Percentiles rank a stretch among this genome's conserved stretches.
Conservation (phyloP, 305 asterid genomes). For the Salvia sclarea region DNA sequence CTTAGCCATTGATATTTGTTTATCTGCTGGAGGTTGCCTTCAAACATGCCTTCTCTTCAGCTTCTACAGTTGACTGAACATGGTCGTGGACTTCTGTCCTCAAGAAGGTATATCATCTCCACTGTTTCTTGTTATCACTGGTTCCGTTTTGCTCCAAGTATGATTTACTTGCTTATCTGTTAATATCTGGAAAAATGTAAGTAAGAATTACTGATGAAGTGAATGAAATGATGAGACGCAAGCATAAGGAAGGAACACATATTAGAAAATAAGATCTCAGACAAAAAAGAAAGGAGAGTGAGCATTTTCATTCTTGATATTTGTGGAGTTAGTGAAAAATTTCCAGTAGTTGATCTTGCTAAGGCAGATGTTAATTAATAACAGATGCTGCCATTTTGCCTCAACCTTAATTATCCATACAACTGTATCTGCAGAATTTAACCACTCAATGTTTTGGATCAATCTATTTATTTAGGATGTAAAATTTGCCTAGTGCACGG, state of each 20-base stretch:
- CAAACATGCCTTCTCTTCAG: constrained; percentile 91
- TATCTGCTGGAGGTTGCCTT: constrained; percentile 44
- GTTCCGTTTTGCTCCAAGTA: not conserved
- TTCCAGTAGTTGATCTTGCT: constrained; percentile 15
- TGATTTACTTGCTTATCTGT: not conserved
- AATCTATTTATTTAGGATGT: not conserved
- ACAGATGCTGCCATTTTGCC: not conserved
- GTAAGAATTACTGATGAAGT: constrained; percentile 15
- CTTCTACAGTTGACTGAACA: constrained; percentile 93
- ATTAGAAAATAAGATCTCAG: constrained; percentile 2
- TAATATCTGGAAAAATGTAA: constrained; percentile 18
- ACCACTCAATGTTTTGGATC: not conserved
- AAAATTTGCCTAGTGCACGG: not conserved
- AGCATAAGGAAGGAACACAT: not conserved
- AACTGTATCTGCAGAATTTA: not conserved
- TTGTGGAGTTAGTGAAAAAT: constrained; percentile 3
- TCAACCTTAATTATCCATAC: too few species aligned
- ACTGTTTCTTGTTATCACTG: constrained; percentile 10
- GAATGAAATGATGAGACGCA: not conserved
- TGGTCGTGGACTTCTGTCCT: constrained; percentile 88
- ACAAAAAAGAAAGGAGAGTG: not conserved
- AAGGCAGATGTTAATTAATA: constrained; percentile 11
- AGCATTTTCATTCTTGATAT: not conserved
- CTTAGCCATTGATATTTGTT: constrained; percentile 39
- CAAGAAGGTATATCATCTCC: constrained; percentile 62